phyloP scores from a whole-genome alignment of 345 rosid genomes.

The Rhizophora apiculata region DNA sequence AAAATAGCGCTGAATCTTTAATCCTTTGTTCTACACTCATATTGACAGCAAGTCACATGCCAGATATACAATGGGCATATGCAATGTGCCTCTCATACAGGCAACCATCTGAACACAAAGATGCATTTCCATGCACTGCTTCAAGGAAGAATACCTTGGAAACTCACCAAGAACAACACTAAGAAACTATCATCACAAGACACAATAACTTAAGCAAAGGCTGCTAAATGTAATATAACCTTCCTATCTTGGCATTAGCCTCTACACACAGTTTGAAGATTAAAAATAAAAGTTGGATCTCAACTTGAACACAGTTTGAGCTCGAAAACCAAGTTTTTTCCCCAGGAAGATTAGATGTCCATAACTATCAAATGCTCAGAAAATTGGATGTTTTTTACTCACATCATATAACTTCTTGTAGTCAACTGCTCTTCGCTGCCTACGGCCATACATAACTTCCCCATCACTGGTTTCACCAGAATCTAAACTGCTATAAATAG shows the following conservation, averaged over 20 bases:
- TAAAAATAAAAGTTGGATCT: background rate
- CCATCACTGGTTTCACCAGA: constrained; percentile 59
- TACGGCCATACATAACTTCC: constrained; percentile 61
- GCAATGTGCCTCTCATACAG: background rate
- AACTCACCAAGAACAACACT: background rate
- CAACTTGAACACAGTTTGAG: background rate
- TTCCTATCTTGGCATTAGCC: background rate
- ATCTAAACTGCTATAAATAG: constrained; percentile 41
- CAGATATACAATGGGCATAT: background rate
- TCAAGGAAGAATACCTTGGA: background rate
- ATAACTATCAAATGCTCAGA: background rate
- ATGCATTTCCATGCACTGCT: background rate
- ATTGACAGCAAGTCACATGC: background rate
- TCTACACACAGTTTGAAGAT: background rate
- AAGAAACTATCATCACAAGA: background rate
- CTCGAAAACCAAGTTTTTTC: background rate
- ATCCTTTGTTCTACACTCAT: background rate
- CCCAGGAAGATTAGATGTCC: background rate
- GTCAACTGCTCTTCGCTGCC: constrained; percentile 79
- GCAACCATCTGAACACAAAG: background rate
- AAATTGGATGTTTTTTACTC: constrained; percentile 29
- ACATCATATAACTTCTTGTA: constrained; percentile 82
- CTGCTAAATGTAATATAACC: background rate
- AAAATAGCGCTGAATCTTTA: background rate
- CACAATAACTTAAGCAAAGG: background rate